Evolutionary conservation across 179 eudicot species (phyloP).

Genomic region (Gypsophila paniculata): DNA sequence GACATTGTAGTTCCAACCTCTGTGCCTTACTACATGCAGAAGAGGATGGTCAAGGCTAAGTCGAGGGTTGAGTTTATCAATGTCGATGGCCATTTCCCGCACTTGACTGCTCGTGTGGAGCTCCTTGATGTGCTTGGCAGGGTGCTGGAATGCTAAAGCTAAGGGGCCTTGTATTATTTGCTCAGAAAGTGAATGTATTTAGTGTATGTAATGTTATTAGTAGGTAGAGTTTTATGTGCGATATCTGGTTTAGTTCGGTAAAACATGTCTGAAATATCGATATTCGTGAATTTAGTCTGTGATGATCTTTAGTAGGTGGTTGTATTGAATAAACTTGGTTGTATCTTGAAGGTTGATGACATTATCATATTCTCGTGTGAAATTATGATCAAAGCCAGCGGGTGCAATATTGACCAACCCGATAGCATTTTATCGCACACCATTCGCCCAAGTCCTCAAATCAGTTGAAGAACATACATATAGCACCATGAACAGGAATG

Average conservation of each 20-base stretch:
- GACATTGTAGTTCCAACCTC: slow-evolving; percentile 61
- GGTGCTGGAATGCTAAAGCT: slow-evolving; percentile 23
- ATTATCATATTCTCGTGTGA: background rate
- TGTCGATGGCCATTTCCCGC: slow-evolving; percentile 72
- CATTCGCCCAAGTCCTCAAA: no score
- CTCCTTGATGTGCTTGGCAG: slow-evolving; percentile 48
- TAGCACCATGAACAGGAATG: no score
- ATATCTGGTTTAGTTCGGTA: no score
- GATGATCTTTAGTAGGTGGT: background rate
- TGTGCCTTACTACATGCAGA: slow-evolving; percentile 58
- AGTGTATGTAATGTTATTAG: background rate
- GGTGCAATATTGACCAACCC: no score
- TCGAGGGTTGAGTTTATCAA: slow-evolving; percentile 56
- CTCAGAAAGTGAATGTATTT: background rate
- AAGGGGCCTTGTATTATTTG: background rate
- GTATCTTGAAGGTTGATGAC: background rate
- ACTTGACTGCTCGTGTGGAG: slow-evolving; percentile 54
- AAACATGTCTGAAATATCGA: no score
- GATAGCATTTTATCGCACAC: no score
- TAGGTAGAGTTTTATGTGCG: background rate
- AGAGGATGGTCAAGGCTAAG: slow-evolving; percentile 47
- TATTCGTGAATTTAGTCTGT: no score
- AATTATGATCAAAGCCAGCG: background rate
- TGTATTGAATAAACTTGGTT: background rate
- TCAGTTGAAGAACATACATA: no score